Evolutionary conservation across 495 filamentous ascomycete species (phyloP).

Genomic region (Neurospora tetraspora): DNA sequence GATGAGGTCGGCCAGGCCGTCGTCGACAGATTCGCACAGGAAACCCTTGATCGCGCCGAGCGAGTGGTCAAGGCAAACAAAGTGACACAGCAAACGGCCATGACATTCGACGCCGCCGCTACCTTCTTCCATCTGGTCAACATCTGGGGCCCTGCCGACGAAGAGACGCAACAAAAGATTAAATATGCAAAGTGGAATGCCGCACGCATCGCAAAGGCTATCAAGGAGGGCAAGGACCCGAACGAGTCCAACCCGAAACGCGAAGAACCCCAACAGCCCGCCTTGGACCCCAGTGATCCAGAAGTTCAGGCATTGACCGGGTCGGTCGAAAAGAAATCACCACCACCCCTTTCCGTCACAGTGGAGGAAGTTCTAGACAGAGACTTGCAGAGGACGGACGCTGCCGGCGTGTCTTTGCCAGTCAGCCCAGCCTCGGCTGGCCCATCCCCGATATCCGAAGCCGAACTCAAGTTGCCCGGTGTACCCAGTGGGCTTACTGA

Average conservation of each 20-base stretch:
- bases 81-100: slow-evolving; percentile 86
- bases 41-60: slow-evolving; percentile 78
- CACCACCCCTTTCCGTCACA: slow-evolving; percentile 42
- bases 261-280: slow-evolving; percentile 34
- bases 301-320: slow-evolving; percentile 47
- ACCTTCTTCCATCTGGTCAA: slow-evolving; percentile 83
- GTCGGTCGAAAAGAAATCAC: slow-evolving; percentile 12
- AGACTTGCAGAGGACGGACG: slow-evolving; percentile 20
- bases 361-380: slow-evolving; percentile 48
- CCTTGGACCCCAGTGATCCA: slow-evolving; percentile 48
- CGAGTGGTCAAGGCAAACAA: slow-evolving; percentile 71
- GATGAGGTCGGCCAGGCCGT: slow-evolving; percentile 80
- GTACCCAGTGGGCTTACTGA: slow-evolving; percentile 21
- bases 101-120: slow-evolving; percentile 83
- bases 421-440: slow-evolving; percentile 27
- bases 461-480: slow-evolving; percentile 19
- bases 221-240: slow-evolving; percentile 85
- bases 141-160: slow-evolving; percentile 68
- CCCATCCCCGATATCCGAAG: slow-evolving; percentile 32
- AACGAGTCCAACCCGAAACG: slow-evolving; percentile 75
- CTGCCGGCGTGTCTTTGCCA: slow-evolving; percentile 26
- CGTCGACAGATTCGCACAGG: slow-evolving; percentile 84
- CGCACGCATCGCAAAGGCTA: slow-evolving; percentile 76
- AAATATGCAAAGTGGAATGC: slow-evolving; percentile 97
- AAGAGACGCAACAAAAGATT: slow-evolving; percentile 74